Percentiles rank a stretch among this genome's conserved stretches.
These are phyloP conservation scores for Eimeria mitis DNA, from an alignment of 169 alveolate species.

Conservation along the genomic window DNA sequence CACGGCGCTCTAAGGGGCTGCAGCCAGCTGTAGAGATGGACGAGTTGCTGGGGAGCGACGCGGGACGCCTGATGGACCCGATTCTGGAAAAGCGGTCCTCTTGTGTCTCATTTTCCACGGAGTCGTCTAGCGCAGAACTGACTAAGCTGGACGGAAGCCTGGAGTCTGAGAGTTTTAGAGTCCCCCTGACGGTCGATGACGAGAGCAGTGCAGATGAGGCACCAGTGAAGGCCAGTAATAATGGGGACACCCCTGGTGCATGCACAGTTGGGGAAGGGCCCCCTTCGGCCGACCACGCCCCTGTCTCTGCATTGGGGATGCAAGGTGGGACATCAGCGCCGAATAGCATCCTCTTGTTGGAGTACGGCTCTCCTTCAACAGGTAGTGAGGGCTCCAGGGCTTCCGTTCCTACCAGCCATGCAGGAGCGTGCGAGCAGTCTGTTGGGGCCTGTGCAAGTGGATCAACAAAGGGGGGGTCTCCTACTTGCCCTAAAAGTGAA, in stretches of 20 bases:
- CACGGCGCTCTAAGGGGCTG: neutral
- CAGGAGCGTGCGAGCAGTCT: neutral
- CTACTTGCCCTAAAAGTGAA: neutral
- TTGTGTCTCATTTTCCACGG: constrained; percentile 37
- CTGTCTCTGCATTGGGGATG: neutral
- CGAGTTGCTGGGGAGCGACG: constrained; percentile 21
- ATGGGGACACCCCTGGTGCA: neutral
- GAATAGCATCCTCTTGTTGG: constrained; percentile 29
- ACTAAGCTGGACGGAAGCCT: constrained; percentile 30
- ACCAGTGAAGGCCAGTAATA: neutral
- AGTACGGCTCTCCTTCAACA: constrained; percentile 2
- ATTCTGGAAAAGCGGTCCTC: constrained; percentile 33
- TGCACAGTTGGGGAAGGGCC: neutral
- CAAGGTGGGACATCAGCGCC: constrained; percentile 7
- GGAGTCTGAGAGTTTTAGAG: constrained; percentile 27
- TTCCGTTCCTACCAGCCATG: neutral
- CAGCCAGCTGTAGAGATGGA: constrained; percentile 44
- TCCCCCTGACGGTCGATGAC: constrained; percentile 61
- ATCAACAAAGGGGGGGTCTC: constrained; percentile 8
- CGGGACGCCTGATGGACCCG: constrained; percentile 40
- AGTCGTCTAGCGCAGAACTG: constrained; percentile 47
- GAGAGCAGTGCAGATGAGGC: constrained; percentile 70
- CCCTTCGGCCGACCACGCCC: neutral
- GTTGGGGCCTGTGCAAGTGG: neutral
- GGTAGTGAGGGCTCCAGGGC: neutral